These are phyloP conservation scores for Yamadazyma nakazawae DNA, from an alignment of 805 yeast genomes.

Conservation along the genomic window DNA sequence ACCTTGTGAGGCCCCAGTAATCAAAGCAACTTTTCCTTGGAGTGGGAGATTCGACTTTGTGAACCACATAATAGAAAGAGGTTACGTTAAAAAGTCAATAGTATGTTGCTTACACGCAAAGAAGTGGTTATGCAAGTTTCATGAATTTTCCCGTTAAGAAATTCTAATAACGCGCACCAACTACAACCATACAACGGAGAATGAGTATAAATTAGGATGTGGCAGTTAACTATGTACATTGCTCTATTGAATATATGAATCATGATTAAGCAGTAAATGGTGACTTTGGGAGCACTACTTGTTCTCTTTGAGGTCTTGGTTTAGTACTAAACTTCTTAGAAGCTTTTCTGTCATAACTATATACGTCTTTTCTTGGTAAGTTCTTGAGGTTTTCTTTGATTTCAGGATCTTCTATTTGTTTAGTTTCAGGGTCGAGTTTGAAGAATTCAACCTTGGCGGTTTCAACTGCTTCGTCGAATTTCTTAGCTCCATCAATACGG, in stretches of 20 bases:
- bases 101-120: neutral
- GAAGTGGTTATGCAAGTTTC: neutral
- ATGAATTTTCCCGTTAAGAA: neutral
- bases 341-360: conserved; percentile 20
- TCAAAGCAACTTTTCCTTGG: conserved; percentile 55
- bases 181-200: neutral
- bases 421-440: conserved; percentile 29
- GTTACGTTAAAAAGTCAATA: neutral
- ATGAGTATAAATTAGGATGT: no score
- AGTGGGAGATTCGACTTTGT: conserved; percentile 24
- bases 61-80: conserved; percentile 5
- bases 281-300: conserved; percentile 28
- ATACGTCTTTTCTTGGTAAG: conserved; percentile 24
- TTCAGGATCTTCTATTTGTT: conserved; percentile 21
- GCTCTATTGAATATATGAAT: no score
- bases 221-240: neutral
- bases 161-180: no score
- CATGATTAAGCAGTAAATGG: conserved; percentile 22
- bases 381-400: conserved; percentile 29
- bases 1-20: conserved; percentile 97
- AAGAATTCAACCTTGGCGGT: conserved; percentile 36
- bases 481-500: conserved; percentile 48
- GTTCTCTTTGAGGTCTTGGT: conserved; percentile 21
- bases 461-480: conserved; percentile 64
- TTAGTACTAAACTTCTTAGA: conserved; percentile 35